These are phyloP conservation scores for Polychytrium aggregatum DNA, from an alignment of 192 early-diverging fungal species.

Conservation along the genomic window DNA sequence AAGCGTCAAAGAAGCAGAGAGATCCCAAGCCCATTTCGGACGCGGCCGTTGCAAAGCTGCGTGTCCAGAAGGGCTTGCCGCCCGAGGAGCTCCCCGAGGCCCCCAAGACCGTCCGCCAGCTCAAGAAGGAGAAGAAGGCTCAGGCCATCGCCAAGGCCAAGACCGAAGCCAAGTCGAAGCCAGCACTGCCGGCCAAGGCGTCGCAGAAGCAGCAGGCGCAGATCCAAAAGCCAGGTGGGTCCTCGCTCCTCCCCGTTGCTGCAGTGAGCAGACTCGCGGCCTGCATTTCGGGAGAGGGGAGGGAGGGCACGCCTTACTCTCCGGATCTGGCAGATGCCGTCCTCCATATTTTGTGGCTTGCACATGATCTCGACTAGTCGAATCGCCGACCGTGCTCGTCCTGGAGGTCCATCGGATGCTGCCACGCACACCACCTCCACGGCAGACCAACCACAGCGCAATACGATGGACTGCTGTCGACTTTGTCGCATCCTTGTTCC, in stretches of 20 bases:
- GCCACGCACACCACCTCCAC: no score
- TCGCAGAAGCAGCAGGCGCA: conserved; percentile 4
- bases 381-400: no score
- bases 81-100: conserved; percentile 9
- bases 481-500: no score
- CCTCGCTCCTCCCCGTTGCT: conserved; percentile 1
- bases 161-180: conserved; percentile 8
- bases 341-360: no score
- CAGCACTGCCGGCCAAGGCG: conserved; percentile 2
- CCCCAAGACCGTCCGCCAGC: conserved; percentile 4
- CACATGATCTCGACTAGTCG: no score
- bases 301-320: neutral
- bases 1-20: conserved; percentile 31
- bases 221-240: conserved; percentile 5
- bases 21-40: conserved; percentile 27
- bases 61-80: conserved; percentile 15
- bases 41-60: conserved; percentile 12
- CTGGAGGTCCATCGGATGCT: no score
- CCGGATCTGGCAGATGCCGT: no score
- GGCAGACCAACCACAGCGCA: no score
- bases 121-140: neutral
- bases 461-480: no score
- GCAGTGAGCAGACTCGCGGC: neutral
- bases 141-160: conserved; percentile 1
- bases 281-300: neutral